Evolutionary conservation across 805 yeast species (phyloP), one percentile per base, ranked within the genome.

Genomic region (Ascoidea tarda): DNA sequence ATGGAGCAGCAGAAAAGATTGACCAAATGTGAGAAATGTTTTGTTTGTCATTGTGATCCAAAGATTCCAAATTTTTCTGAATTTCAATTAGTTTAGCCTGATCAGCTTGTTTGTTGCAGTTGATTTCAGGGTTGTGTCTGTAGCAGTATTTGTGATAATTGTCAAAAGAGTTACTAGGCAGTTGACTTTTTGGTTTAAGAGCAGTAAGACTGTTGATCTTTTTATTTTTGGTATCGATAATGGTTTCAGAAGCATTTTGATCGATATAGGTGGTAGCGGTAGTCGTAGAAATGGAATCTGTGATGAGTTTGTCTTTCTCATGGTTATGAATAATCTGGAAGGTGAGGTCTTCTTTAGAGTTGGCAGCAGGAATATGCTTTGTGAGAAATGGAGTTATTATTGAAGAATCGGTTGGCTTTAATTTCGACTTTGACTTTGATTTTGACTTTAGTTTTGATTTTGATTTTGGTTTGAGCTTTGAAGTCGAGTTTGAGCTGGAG

Each of bases 41-140:
- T 58, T 82, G 82, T 59, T 83, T 84, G 63, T 87, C 96, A 47
- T 77, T 66, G n/a, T 74, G 64, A 5, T 90, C 81, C 46, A 91
- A 69, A 52, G 69, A 70, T 53, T 80, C 85, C 31, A 83, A 62
- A 49, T 69, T 66, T 16, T 63, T 56, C 63, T 87, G 95, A 48
- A 87, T 76, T 53, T 77, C 77, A 45, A 73, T 73, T 83, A 86
- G 77, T 60, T 78, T 77, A 46, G 64, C 63, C 53, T 77, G 81
- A 63, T 85, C 95, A 0, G 84, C 77, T 53, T 73, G 74, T 55
- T 82, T 82, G 63, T 82, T 82, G 61, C 88, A 79, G 49, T 81
- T 80, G 48, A 87, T 75, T 53, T 87, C 90, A 2, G 98, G 98
- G 62, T 91, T 87, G 66, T 91, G 99, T 51, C 98, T 73, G 66